Percentiles rank a stretch among this genome's conserved stretches.
phyloP scores from a whole-genome alignment of 2,329 filamentous ascomycete species.

The Microdochium paspali region DNA sequence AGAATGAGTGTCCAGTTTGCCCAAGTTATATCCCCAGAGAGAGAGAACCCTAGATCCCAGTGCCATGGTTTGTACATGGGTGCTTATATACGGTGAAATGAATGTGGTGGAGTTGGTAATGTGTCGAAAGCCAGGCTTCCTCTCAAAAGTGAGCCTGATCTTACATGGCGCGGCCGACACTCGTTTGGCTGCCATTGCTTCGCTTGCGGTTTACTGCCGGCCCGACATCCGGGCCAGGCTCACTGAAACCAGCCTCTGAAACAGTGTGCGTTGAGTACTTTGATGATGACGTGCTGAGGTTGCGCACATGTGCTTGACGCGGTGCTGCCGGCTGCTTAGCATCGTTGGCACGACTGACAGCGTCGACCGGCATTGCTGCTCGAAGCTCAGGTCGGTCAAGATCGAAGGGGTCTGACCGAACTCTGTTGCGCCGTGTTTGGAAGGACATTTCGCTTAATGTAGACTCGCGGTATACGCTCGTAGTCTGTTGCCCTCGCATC shows the following conservation, averaged over 20 bases:
- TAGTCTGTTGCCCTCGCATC: conserved; percentile 13
- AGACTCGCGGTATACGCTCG: conserved; percentile 33
- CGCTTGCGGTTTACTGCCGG: neutral
- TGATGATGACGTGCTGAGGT: conserved; percentile 27
- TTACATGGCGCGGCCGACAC: neutral
- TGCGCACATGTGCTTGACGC: conserved; percentile 21
- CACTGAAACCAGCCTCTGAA: neutral
- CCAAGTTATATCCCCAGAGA: neutral
- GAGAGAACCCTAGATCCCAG: neutral
- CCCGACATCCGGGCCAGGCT: neutral
- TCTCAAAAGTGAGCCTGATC: neutral
- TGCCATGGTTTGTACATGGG: neutral
- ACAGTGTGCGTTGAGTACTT: neutral
- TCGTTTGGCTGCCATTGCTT: neutral
- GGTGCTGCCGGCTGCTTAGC: conserved; percentile 16
- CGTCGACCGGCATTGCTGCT: conserved; percentile 17
- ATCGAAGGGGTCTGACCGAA: conserved; percentile 57
- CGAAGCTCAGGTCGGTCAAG: conserved; percentile 45
- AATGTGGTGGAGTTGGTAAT: neutral
- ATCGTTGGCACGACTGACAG: conserved; percentile 12
- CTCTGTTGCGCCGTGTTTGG: conserved; percentile 40
- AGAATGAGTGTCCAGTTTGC: neutral
- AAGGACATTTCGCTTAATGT: conserved; percentile 29
- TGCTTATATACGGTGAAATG: neutral
- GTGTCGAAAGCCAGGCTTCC: too few relatives aligned